These are phyloP conservation scores for Laguncularia racemosa DNA, from an alignment of 345 rosid species.

Conservation along the genomic window DNA sequence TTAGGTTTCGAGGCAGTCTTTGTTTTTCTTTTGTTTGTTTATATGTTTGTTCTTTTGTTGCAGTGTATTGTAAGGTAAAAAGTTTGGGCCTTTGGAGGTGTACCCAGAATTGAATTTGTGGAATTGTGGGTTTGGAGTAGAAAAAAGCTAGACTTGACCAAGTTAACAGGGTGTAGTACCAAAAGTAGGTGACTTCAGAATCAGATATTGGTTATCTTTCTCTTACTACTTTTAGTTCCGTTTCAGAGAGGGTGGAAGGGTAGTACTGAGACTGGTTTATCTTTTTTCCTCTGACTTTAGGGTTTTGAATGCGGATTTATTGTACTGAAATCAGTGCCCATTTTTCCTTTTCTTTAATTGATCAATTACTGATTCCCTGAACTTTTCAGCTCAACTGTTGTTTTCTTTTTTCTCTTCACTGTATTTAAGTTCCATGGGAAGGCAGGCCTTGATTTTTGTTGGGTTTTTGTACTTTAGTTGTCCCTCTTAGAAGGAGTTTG, in stretches of 20 bases:
- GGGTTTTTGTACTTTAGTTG: constrained; percentile 5
- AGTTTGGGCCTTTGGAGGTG: constrained; percentile 23
- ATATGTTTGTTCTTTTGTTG: too few relatives aligned
- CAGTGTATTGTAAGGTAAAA: neutral
- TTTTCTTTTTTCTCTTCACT: too few relatives aligned
- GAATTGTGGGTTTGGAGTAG: constrained; percentile 20
- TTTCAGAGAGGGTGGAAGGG: constrained; percentile 6
- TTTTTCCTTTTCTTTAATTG: constrained; percentile 13
- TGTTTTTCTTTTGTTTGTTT: too few relatives aligned
- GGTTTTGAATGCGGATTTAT: constrained; percentile 36
- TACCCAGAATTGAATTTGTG: constrained; percentile 21
- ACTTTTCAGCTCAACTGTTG: too few relatives aligned
- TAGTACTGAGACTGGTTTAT: constrained; percentile 13
- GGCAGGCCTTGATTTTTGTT: too few relatives aligned
- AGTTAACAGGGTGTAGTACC: constrained; percentile 21
- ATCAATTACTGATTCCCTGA: constrained; percentile 4
- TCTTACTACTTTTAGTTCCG: constrained; percentile 37
- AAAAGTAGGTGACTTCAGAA: constrained; percentile 49
- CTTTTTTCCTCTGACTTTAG: constrained; percentile 61
- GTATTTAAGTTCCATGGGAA: too few relatives aligned
- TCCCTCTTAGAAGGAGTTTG: neutral
- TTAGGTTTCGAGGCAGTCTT: too few relatives aligned
- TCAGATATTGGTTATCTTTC: constrained; percentile 81
- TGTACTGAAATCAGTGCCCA: constrained; percentile 55
- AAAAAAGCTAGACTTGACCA: constrained; percentile 26